Percentiles rank a stretch among this genome's conserved stretches.
phyloP scores from a whole-genome alignment of 1,139 yeast species.

The Geotrichum klebahnii region DNA sequence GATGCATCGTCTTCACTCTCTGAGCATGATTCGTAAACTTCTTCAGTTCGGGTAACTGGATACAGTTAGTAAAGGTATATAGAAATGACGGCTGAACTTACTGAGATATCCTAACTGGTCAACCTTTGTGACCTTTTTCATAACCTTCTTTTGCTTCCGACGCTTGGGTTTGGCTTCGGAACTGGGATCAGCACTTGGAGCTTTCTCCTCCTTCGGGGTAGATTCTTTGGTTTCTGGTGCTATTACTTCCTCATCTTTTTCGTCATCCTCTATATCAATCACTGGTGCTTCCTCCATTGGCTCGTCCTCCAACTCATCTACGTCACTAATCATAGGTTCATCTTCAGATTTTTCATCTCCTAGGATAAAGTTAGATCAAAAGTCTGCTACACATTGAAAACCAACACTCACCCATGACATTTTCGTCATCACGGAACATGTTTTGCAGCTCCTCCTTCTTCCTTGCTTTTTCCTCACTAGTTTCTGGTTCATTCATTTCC shows the following conservation, averaged over 20 bases:
- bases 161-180: background rate
- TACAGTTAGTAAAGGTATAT: background rate
- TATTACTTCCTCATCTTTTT: background rate
- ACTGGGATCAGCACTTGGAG: background rate
- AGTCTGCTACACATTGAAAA: background rate
- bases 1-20: conserved; percentile 14
- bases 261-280: background rate
- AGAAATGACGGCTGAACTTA: conserved; percentile 2
- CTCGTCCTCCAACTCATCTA: conserved; percentile 7
- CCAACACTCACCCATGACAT: conserved; percentile 10
- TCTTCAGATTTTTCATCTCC: conserved; percentile 6
- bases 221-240: background rate
- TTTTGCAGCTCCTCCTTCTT: conserved; percentile 16
- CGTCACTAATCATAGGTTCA: conserved; percentile 16
- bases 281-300: conserved; percentile 11
- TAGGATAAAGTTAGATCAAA: background rate
- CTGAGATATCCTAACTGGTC: conserved; percentile 19
- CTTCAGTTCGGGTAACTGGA: conserved; percentile 19
- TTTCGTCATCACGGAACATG: conserved; percentile 22
- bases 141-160: conserved; percentile 15
- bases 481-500: conserved; percentile 7
- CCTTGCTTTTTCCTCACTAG: conserved; percentile 7
- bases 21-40: conserved; percentile 20
- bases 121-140: conserved; percentile 17
- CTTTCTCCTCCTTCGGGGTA: background rate